A percentile compares a stretch with the other conserved stretches of the same genome.
Evolutionary conservation across 345 rosid genomes (phyloP).

Genomic region (Diplotaxis tenuifolia): DNA sequence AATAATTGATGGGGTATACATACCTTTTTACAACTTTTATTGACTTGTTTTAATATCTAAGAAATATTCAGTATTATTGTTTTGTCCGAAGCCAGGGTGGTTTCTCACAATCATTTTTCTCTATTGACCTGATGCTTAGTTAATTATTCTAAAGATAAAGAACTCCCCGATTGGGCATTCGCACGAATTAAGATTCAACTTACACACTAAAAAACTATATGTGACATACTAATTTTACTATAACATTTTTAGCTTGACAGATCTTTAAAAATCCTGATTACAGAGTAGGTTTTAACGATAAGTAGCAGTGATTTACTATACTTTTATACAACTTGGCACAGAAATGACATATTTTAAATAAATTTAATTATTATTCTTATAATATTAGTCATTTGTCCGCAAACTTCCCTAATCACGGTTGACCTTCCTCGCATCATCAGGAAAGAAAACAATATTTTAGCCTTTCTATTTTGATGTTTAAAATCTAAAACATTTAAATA

Average conservation of each 20-base stretch:
- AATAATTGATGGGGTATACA: slow-evolving; percentile 6
- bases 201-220: slow-evolving; percentile 13
- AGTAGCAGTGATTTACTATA: slow-evolving; percentile 22
- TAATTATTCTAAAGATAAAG: neutral
- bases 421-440: slow-evolving; percentile 30
- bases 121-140: neutral
- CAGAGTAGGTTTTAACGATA: slow-evolving; percentile 7
- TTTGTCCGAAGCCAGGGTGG: slow-evolving; percentile 6
- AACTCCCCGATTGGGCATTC: slow-evolving; percentile 12
- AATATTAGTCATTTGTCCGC: slow-evolving; percentile 15
- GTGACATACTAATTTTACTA: neutral
- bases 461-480: neutral
- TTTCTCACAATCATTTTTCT: neutral
- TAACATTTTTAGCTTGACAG: slow-evolving; percentile 17
- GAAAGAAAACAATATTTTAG: slow-evolving; percentile 14
- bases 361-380: slow-evolving; percentile 2
- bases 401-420: slow-evolving; percentile 13
- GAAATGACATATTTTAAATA: neutral
- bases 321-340: slow-evolving; percentile 22
- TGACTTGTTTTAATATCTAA: neutral
- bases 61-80: neutral
- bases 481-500: slow-evolving; percentile 12
- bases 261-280: neutral
- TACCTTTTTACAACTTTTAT: neutral
- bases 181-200: slow-evolving; percentile 26